Evolutionary conservation across 2,329 filamentous ascomycete genomes (phyloP).

Genomic region (Raffaelea deltoideospora): DNA sequence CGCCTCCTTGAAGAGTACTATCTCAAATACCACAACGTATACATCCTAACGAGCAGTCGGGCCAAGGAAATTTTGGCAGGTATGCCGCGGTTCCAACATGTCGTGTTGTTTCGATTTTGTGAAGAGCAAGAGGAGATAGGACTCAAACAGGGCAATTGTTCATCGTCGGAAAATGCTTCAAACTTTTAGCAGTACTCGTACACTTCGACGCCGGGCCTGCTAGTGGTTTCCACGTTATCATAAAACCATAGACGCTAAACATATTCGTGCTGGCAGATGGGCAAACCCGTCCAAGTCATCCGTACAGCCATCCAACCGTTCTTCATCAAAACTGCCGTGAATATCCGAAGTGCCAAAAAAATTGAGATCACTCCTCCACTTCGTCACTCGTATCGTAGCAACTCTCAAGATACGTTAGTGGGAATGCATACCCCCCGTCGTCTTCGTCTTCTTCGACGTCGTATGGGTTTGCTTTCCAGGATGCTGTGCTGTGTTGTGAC

Average conservation of each 20-base stretch:
- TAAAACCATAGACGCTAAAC: no score
- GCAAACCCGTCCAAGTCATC: constrained; percentile 41
- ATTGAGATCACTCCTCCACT: constrained; percentile 36
- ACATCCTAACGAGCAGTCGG: no score
- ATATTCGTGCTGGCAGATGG: constrained; percentile 24
- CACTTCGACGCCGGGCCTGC: neutral
- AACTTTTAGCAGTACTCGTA: no score
- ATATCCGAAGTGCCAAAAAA: constrained; percentile 28
- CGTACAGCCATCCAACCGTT: constrained; percentile 36
- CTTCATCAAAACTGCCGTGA: constrained; percentile 14
- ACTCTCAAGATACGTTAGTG: constrained; percentile 28
- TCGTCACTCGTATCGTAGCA: constrained; percentile 23
- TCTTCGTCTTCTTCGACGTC: constrained; percentile 31
- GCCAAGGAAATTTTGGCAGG: neutral
- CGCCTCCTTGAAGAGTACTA: constrained; percentile 2
- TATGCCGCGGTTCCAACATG: constrained; percentile 5
- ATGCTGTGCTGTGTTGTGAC: no score
- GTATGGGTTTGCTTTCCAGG: no score
- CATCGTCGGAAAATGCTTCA: no score
- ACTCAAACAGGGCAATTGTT: neutral
- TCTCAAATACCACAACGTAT: neutral
- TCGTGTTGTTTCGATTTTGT: constrained; percentile 3
- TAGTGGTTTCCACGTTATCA: neutral
- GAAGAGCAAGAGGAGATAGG: neutral
- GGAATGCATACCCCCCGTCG: constrained; percentile 25